phyloP scores from a whole-genome alignment of 108 stramenopile genomes.

The Skeletonema potamos region DNA sequence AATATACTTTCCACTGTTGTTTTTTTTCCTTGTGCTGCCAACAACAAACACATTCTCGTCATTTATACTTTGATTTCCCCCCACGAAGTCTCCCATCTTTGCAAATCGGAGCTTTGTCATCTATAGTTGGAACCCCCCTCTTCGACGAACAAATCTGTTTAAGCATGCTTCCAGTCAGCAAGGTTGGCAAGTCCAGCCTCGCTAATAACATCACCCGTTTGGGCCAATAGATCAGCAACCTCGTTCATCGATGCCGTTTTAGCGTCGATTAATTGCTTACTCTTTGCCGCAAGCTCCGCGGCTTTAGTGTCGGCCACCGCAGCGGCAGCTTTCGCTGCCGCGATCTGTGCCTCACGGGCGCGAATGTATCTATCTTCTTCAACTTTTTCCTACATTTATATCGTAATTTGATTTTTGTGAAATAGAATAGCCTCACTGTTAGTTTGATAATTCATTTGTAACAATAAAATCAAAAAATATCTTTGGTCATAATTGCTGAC shows the following conservation, averaged over 20 bases:
- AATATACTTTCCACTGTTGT: not conserved
- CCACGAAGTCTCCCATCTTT: not conserved
- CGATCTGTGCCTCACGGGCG: slow-evolving; percentile 36
- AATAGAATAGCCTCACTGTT: not conserved
- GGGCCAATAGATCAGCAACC: slow-evolving; percentile 33
- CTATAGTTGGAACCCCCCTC: not conserved
- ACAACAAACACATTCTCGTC: not conserved
- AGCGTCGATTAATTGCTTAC: slow-evolving; percentile 21
- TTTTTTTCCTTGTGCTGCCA: not conserved
- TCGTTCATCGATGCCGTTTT: slow-evolving; percentile 43
- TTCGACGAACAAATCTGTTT: not conserved
- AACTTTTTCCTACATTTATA: slow-evolving; percentile 32
- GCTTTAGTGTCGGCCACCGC: slow-evolving; percentile 16
- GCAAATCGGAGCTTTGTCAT: not conserved
- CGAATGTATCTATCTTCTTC: slow-evolving; percentile 54
- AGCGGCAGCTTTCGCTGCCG: slow-evolving; percentile 11
- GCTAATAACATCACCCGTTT: slow-evolving; percentile 42
- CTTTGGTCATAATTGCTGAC: slow-evolving; percentile 4
- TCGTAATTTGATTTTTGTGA: not conserved
- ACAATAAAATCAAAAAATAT: not conserved
- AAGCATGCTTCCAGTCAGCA: slow-evolving; percentile 34
- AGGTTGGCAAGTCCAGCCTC: slow-evolving; percentile 48
- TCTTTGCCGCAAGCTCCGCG: slow-evolving; percentile 23
- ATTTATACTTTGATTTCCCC: not conserved
- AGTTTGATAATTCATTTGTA: not conserved